A percentile compares a stretch with the other conserved stretches of the same genome.
Evolutionary conservation across 331 rosid species (phyloP).

Genomic region (Pyracantha coccinea): DNA sequence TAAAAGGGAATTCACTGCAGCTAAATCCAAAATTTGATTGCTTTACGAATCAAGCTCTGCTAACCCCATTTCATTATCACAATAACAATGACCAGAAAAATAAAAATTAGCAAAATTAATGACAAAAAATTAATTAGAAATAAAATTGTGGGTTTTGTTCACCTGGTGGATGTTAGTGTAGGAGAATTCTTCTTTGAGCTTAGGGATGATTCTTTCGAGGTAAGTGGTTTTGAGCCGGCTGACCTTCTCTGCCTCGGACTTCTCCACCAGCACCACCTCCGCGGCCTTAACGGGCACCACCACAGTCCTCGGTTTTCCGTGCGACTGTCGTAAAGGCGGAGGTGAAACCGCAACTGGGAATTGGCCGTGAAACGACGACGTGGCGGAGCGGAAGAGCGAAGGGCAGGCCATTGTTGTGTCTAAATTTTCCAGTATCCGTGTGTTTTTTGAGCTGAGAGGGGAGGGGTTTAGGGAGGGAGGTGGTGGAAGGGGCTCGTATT

Average conservation of each 20-base stretch:
- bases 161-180: conserved; percentile 71
- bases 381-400: conserved; percentile 54
- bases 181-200: conserved; percentile 84
- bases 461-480: neutral
- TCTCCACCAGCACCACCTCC: conserved; percentile 70
- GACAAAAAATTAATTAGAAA: neutral
- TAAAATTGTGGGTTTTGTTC: neutral
- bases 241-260: conserved; percentile 60
- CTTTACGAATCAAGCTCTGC: neutral
- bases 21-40: neutral
- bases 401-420: conserved; percentile 42
- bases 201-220: conserved; percentile 56
- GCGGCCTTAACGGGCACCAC: conserved; percentile 48
- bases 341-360: conserved; percentile 27
- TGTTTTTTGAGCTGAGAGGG: neutral
- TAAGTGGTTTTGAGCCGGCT: conserved; percentile 56
- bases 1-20: neutral
- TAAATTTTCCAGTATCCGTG: neutral
- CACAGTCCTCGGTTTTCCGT: conserved; percentile 29
- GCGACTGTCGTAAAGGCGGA: conserved; percentile 12
- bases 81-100: conserved; percentile 1
- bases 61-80: neutral
- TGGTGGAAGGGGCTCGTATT: neutral
- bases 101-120: neutral
- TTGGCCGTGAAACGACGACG: conserved; percentile 57